Conservation (phyloP, 106 monocot genomes). For the Hemerocallis citrina region DNA sequence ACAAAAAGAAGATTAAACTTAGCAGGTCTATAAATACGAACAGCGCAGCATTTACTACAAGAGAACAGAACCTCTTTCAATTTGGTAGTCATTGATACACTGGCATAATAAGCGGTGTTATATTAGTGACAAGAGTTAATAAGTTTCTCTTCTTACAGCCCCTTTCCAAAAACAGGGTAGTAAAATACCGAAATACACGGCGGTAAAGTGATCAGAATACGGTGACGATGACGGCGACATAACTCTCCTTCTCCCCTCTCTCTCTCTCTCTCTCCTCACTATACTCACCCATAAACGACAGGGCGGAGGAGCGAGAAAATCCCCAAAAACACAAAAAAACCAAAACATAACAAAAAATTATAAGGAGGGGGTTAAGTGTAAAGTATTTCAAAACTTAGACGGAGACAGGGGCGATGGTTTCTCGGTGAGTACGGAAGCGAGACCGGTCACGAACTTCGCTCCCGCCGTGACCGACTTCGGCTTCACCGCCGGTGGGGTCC, state of each 20-base stretch:
- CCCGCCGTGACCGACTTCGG: slow-evolving; percentile 1
- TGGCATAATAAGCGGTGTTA: no score
- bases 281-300: background rate
- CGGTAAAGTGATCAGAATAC: background rate
- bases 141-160: background rate
- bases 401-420: background rate
- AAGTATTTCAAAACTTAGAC: slow-evolving; percentile 5
- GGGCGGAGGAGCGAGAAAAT: background rate
- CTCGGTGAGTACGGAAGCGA: background rate
- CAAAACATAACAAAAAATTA: background rate
- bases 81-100: no score
- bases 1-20: background rate
- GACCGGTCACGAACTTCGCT: slow-evolving; percentile 3
- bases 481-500: slow-evolving; percentile 12
- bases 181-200: background rate
- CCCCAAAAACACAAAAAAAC: background rate
- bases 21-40: no score
- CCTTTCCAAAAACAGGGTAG: background rate
- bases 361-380: background rate
- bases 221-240: no score
- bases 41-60: no score
- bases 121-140: background rate
- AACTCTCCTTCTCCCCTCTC: no score
- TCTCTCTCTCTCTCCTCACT: no score
- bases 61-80: no score